Evolutionary conservation across 2,329 filamentous ascomycete genomes (phyloP), one percentile per base, ranked within the genome.

Genomic region (Phialophora verrucosa): DNA sequence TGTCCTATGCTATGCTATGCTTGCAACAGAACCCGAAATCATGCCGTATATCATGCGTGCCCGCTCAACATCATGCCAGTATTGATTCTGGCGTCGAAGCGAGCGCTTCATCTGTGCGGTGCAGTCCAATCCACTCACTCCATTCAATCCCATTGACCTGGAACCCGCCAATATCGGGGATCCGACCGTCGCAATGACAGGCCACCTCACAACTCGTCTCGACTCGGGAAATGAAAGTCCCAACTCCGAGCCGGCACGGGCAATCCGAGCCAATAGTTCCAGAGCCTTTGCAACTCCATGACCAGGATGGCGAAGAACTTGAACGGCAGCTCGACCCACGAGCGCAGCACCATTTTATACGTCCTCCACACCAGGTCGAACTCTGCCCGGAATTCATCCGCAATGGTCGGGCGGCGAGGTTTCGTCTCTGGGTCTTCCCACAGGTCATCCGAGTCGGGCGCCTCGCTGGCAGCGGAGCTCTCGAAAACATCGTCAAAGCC

Each of bases 281-380:
- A 90, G 31, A 87, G 70, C 47, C 88, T 81, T 29, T 78, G 79
- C 6, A 82, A 63, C 74, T 90, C 88, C 4, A 84, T 76, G 29
- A 84, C 71, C 17, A 82, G 68, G 51, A 90, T 86, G 60, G 82
- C 78, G 62, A 79, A 95, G 91, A 91, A 64, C 68, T 84, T 85
- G 54, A 78, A 82, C 0, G 93, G 93, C 56, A 93, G 81, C 25
- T 83, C 79, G 5, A 88, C 62, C 91, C 92, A 99, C 66, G 86
- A 85, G 70, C 77, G 83, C 8, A 95, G 27, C 1, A 98, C 88
- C 72, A 88, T 87, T 71, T 86, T 84, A 56, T 87, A 82, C 0
- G 88, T 88, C 65, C 83, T 82, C 74, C 83, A 85, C 12, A 97
- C 83, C 17, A 88, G 79, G 4, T 79, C 77, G 32, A 90, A 77